phyloP scores from a whole-genome alignment of 1,284 basidiomycete genomes.

The Ganoderma lucidum region DNA sequence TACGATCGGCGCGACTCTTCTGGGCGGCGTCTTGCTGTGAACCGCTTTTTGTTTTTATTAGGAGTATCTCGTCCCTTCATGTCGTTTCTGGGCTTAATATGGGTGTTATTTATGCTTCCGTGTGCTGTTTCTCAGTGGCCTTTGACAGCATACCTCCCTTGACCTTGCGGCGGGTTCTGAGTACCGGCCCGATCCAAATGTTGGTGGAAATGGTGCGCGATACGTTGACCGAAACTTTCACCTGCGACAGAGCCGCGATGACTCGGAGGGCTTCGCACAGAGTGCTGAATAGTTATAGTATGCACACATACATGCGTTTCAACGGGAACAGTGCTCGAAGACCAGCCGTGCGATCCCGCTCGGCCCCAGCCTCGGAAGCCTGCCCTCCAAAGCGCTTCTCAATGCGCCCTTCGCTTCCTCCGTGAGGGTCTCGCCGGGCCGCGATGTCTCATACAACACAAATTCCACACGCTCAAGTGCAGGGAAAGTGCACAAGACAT shows the following conservation, averaged over 20 bases:
- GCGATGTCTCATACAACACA: neutral
- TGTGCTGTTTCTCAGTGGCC: neutral
- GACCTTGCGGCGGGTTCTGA: too few species aligned
- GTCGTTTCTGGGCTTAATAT: neutral
- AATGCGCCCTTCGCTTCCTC: neutral
- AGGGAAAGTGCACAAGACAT: neutral
- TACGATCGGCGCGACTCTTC: neutral
- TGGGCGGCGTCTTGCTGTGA: neutral
- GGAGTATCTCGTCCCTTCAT: neutral
- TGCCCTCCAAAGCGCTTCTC: neutral
- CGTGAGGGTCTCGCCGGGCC: neutral
- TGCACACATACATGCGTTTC: too few species aligned
- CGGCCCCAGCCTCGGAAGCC: neutral
- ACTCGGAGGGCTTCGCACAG: too few species aligned
- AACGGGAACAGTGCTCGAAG: neutral
- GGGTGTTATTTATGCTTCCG: neutral
- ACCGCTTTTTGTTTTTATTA: neutral
- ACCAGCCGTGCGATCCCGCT: neutral
- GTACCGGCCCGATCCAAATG: too few species aligned
- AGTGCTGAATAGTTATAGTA: too few species aligned
- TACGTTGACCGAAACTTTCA: neutral
- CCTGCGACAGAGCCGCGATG: too few species aligned
- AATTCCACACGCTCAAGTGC: neutral
- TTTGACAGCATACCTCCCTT: too few species aligned
- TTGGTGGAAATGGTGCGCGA: neutral